Conservation (phyloP, 768 basidiomycete species). For the Boletus sp. region DNA sequence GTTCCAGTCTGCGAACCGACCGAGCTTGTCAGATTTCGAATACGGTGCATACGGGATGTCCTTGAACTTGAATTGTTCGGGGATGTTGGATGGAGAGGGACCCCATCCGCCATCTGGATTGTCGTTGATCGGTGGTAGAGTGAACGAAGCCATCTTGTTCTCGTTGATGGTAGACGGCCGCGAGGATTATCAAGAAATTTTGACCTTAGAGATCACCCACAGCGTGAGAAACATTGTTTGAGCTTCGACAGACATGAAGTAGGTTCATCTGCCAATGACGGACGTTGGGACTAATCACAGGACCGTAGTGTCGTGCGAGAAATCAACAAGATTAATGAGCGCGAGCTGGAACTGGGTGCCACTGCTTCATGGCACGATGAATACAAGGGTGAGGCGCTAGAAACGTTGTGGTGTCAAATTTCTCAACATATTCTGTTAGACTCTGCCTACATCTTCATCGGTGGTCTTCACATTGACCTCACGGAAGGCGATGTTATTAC, state of each 20-base stretch:
- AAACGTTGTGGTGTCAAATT: background rate
- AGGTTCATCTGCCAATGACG: slow-evolving; percentile 27
- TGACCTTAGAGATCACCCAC: background rate
- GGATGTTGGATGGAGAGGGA: slow-evolving; percentile 76
- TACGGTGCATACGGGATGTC: slow-evolving; percentile 99
- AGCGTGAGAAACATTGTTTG: slow-evolving; percentile 25
- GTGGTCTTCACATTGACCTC: slow-evolving; percentile 83
- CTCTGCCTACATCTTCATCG: slow-evolving; percentile 93
- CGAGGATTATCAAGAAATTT: slow-evolving; percentile 20
- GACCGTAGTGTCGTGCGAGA: slow-evolving; percentile 79
- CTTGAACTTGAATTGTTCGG: slow-evolving; percentile 93
- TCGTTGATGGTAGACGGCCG: slow-evolving; percentile 2
- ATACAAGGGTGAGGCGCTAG: slow-evolving; percentile 62
- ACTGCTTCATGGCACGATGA: slow-evolving; percentile 93
- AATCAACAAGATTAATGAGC: slow-evolving; percentile 91
- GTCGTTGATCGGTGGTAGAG: slow-evolving; percentile 84
- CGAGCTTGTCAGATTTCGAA: slow-evolving; percentile 98
- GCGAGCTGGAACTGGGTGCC: slow-evolving; percentile 77
- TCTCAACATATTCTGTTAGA: slow-evolving; percentile 44
- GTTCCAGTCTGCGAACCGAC: slow-evolving; percentile 98
- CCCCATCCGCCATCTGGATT: slow-evolving; percentile 96
- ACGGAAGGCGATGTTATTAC: slow-evolving; percentile 98
- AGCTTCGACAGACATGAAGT: slow-evolving; percentile 63
- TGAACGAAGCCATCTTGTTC: slow-evolving; percentile 70
- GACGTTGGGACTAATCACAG: slow-evolving; percentile 8